Percentiles rank a stretch among this genome's conserved stretches.
Conservation (phyloP, 1,284 basidiomycete species). For the Trametes versicolor region DNA sequence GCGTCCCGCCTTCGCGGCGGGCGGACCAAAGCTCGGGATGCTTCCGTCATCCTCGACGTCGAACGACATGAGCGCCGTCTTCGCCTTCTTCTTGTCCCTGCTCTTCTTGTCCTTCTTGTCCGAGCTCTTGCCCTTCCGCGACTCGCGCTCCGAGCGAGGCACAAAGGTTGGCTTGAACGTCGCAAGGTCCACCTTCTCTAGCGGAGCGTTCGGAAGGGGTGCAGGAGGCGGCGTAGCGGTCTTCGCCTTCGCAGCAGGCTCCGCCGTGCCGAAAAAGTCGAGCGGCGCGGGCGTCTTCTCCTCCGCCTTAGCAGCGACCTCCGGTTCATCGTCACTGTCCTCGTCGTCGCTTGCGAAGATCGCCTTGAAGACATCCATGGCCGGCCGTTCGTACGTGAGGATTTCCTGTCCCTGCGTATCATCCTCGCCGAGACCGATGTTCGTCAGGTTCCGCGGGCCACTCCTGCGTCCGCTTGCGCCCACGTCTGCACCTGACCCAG, state of each 20-base stretch:
- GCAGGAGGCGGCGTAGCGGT: conserved; percentile 15
- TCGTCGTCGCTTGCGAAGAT: conserved; percentile 94
- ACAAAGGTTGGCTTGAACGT: conserved; percentile 88
- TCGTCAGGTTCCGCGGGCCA: conserved; percentile 66
- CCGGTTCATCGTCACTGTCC: conserved; percentile 74
- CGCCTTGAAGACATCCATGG: conserved; percentile 95
- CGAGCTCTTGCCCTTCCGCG: conserved; percentile 47
- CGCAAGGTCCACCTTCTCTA: conserved; percentile 60
- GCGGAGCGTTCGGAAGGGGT: conserved; percentile 16
- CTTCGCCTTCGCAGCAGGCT: conserved; percentile 11
- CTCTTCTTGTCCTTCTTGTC: conserved; percentile 53
- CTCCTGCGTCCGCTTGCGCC: conserved; percentile 24
- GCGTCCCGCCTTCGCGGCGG: conserved; percentile 36
- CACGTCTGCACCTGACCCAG: conserved; percentile 16
- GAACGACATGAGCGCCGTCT: conserved; percentile 70
- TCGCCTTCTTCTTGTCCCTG: conserved; percentile 52
- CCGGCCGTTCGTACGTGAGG: conserved; percentile 86
- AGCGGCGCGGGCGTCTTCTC: conserved; percentile 30
- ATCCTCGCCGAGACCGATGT: conserved; percentile 90
- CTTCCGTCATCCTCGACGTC: conserved; percentile 65
- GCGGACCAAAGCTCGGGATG: conserved; percentile 47
- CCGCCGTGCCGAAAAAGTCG: conserved; percentile 14
- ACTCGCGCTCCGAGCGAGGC: conserved; percentile 54
- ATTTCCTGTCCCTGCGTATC: conserved; percentile 88
- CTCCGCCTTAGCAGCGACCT: conserved; percentile 40